Base-by-base conservation (phyloP, 441 rosid species). In the Bruguiera hainesii region DNA sequence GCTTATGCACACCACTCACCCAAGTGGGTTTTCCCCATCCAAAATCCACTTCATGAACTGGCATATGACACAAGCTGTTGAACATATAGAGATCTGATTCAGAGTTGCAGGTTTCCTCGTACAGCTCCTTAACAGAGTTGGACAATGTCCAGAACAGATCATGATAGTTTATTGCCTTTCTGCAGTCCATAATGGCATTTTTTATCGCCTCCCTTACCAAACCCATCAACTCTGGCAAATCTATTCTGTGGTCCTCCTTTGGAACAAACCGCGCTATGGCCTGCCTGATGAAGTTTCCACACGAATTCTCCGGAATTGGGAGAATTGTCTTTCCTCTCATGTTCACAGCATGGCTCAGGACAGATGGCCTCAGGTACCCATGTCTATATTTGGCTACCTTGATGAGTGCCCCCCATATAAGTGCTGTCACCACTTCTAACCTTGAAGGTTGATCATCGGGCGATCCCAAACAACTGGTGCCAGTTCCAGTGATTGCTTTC, bases 11-110 rank as follows among this genome's bases (percentile, higher is more conserved):
- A 35, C 62, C 33, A 21, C 62, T 67, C 19, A 52, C 61, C 73
- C 76, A 49, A 15, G 15, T 16, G 2, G 80, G 75, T 2, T 65
- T 76, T 42, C 82, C 82, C 80, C 82, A 75, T 1, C 80, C 80
- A 37, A 78, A 78, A 70, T 81, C 75, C 0, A 35, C 61, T 37
- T 63, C 67, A 37, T 71, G 59, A 31, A 61, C 1, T 0, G 74
- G 74, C 29, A 75, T 66, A 13, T 68, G 30, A 26, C 78, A 78
- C 71, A 51, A 72, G 35, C 80, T 80, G 1, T 49, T 57, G n/a
- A 75, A 70, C 42, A 37, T 4, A 8, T 61, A 69, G 15, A 76
- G 39, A 26, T 67, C 69, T 0, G 9, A 25, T 42, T 65, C 71
- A 0, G 65, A 65, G 16, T 61, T 64, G 0, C 18, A 1, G 1